Percentiles rank a stretch among this genome's conserved stretches.
These are phyloP conservation scores for Metschnikowia kofuensis DNA, from an alignment of 805 yeast species.

Conservation along the genomic window DNA sequence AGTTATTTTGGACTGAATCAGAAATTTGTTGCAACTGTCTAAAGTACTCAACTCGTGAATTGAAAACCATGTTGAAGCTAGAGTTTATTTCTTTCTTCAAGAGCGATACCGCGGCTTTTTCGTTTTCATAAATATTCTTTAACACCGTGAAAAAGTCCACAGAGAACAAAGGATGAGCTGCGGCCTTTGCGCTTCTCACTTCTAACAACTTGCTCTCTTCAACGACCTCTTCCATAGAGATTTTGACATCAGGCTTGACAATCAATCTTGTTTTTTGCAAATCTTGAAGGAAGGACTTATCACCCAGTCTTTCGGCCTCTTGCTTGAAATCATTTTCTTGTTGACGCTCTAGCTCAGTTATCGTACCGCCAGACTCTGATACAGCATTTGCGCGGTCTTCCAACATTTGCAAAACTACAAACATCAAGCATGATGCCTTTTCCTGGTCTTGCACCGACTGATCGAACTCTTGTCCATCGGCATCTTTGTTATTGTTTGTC, in stretches of 20 bases:
- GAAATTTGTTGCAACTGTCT: slow-evolving; percentile 82
- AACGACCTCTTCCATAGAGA: slow-evolving; percentile 32
- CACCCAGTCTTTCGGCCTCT: slow-evolving; percentile 26
- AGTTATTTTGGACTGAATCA: slow-evolving; percentile 59
- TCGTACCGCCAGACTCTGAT: slow-evolving; percentile 4
- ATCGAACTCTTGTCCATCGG: slow-evolving; percentile 77
- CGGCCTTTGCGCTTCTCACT: slow-evolving; percentile 19
- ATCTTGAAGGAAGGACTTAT: slow-evolving; percentile 23
- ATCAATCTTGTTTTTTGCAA: slow-evolving; percentile 19
- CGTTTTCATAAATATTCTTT: slow-evolving; percentile 33
- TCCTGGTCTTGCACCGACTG: slow-evolving; percentile 75
- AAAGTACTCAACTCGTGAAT: slow-evolving; percentile 78
- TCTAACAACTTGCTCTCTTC: slow-evolving; percentile 21
- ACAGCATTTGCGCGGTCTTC: slow-evolving; percentile 30
- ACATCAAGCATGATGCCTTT: slow-evolving; percentile 56
- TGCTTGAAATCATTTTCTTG: slow-evolving; percentile 16
- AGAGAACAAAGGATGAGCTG: slow-evolving; percentile 16
- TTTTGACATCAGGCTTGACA: slow-evolving; percentile 31
- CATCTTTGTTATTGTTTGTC: slow-evolving; percentile 39
- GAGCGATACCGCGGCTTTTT: slow-evolving; percentile 38
- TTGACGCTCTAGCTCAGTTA: slow-evolving; percentile 11
- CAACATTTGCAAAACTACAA: slow-evolving; percentile 48
- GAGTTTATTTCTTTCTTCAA: slow-evolving; percentile 49
- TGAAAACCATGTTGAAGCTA: slow-evolving; percentile 62
- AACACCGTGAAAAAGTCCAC: slow-evolving; percentile 20